Evolutionary conservation across 2,329 filamentous ascomycete species (phyloP).

Genomic region (Phyllachora maydis): DNA sequence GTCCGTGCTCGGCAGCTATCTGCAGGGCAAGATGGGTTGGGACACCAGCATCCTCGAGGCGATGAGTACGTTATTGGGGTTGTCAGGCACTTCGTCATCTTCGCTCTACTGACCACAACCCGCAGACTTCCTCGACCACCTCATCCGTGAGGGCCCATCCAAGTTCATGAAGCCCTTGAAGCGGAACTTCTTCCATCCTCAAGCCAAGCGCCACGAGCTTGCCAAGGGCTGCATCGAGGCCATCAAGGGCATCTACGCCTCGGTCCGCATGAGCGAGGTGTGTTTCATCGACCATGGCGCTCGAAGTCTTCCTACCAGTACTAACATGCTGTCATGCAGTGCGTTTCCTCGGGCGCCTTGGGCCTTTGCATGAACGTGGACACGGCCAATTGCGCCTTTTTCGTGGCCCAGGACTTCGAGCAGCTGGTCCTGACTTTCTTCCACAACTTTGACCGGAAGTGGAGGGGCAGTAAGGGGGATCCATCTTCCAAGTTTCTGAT

Average conservation of each 20-base stretch:
- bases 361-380: conserved; percentile 73
- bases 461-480: no score
- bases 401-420: conserved; percentile 26
- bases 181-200: conserved; percentile 55
- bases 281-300: conserved; percentile 1
- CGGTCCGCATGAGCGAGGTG: conserved; percentile 57
- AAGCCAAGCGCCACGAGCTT: conserved; percentile 29
- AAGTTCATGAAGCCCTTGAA: conserved; percentile 50
- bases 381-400: conserved; percentile 83
- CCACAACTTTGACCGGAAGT: conserved; percentile 6
- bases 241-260: conserved; percentile 77
- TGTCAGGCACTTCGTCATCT: no score
- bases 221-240: conserved; percentile 40
- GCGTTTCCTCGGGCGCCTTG: conserved; percentile 21
- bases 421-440: conserved; percentile 13
- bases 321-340: no score
- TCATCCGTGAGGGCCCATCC: conserved; percentile 62
- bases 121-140: conserved; percentile 76
- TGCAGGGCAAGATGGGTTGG: conserved; percentile 36
- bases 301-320: conserved; percentile 8
- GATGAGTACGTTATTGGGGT: no score
- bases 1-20: conserved; percentile 41
- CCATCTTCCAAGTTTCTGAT: no score
- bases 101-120: no score
- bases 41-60: conserved; percentile 53